A percentile compares a stretch with the other conserved stretches of the same genome.
Conservation (phyloP, 2,329 filamentous ascomycete species). For the Paramyrothecium sp. region DNA sequence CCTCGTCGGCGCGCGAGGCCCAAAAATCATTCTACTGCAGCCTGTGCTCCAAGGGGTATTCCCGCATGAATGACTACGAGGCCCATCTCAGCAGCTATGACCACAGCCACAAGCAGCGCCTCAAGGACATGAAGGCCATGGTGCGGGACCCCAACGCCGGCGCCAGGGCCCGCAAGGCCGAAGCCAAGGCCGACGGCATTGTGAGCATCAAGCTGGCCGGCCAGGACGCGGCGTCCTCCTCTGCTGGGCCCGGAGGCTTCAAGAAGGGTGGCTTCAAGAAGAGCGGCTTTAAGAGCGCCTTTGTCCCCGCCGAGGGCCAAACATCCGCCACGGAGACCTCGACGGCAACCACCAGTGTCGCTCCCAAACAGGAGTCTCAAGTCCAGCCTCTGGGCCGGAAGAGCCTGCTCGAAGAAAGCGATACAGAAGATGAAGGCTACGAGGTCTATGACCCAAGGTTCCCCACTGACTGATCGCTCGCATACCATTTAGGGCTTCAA, state of each 20-base stretch:
- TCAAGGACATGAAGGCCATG: conserved; percentile 86
- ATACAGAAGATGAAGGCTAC: conserved; percentile 70
- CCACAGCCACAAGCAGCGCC: conserved; percentile 88
- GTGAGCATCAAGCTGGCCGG: conserved; percentile 63
- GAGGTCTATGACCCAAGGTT: conserved; percentile 62
- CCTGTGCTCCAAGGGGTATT: conserved; percentile 91
- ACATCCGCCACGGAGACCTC: conserved; percentile 36
- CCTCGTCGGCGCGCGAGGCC: conserved; percentile 68
- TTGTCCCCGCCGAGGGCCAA: conserved; percentile 51
- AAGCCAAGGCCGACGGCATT: conserved; percentile 68
- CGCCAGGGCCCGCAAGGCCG: conserved; percentile 64
- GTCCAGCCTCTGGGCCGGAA: conserved; percentile 18
- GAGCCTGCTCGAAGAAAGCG: conserved; percentile 46
- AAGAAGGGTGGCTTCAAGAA: conserved; percentile 78
- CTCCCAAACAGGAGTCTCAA: conserved; percentile 10
- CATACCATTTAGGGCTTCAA: too few relatives aligned
- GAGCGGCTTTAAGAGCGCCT: conserved; percentile 77
- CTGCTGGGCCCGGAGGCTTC: conserved; percentile 44
- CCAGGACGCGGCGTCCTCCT: conserved; percentile 22
- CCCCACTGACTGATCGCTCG: conserved; percentile 55
- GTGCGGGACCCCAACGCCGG: conserved; percentile 68
- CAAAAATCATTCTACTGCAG: conserved; percentile 80
- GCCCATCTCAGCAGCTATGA: conserved; percentile 93
- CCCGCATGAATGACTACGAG: conserved; percentile 94
- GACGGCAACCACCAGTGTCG: conserved; percentile 27